Percentiles rank a stretch among this genome's conserved stretches.
These are phyloP conservation scores for Globisporangium canariense DNA, from an alignment of 352 stramenopile genomes.

Conservation along the genomic window DNA sequence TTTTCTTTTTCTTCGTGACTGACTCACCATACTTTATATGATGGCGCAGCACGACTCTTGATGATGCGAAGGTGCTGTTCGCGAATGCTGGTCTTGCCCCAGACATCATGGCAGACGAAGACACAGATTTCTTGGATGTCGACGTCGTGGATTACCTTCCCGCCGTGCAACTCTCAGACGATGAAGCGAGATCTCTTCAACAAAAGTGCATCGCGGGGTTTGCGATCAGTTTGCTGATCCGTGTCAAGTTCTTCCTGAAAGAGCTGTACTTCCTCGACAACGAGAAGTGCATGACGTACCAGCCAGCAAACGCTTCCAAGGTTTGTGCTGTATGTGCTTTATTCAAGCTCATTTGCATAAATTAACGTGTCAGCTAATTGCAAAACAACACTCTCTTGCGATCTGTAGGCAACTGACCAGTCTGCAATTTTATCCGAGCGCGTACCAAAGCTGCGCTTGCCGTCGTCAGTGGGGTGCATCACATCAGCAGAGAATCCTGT, in stretches of 20 bases:
- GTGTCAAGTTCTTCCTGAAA: constrained; percentile 76
- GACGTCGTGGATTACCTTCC: constrained; percentile 34
- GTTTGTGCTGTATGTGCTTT: constrained; percentile 25
- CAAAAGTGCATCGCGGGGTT: constrained; percentile 36
- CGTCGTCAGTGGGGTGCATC: constrained; percentile 19
- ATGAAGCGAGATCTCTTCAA: constrained; percentile 16
- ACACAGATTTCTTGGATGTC: constrained; percentile 37
- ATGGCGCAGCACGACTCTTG: constrained; percentile 40
- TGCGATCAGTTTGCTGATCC: constrained; percentile 62
- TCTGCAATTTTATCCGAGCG: constrained; percentile 20
- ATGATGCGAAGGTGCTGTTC: constrained; percentile 56
- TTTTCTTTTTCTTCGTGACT: neutral
- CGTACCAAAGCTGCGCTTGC: constrained; percentile 20
- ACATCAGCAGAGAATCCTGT: constrained; percentile 30
- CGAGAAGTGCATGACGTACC: constrained; percentile 80
- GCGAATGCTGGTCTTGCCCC: constrained; percentile 29
- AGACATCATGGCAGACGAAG: constrained; percentile 44
- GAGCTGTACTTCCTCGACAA: constrained; percentile 63
- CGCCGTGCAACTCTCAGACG: constrained; percentile 14
- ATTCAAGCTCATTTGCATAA: neutral
- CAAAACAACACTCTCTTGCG: neutral
- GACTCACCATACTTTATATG: neutral
- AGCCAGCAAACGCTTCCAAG: constrained; percentile 49
- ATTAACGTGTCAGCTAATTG: neutral
- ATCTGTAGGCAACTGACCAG: constrained; percentile 28